These are phyloP conservation scores for Flaveria linearis DNA, from an alignment of 129 eudicot species.

Conservation along the genomic window DNA sequence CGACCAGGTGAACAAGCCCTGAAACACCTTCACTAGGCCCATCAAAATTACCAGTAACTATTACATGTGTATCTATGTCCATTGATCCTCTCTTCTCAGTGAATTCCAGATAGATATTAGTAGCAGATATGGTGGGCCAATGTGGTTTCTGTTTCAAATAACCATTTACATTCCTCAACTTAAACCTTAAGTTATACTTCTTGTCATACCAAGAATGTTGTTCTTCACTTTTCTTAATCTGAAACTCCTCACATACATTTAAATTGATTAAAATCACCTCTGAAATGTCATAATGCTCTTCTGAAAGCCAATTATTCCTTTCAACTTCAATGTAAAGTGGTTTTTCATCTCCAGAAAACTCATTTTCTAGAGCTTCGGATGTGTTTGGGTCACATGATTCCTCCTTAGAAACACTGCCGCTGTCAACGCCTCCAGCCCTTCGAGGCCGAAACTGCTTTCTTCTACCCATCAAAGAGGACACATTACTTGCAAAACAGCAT, in stretches of 20 bases:
- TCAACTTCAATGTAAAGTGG: constrained; percentile 69
- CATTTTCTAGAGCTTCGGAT: constrained; percentile 28
- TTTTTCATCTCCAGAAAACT: constrained; percentile 21
- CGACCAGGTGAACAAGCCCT: constrained; percentile 76
- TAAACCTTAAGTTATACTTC: constrained; percentile 57
- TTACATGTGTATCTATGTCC: constrained; percentile 45
- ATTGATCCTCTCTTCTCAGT: constrained; percentile 38
- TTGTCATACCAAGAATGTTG: constrained; percentile 39
- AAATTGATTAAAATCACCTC: constrained; percentile 72
- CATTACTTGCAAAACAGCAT: constrained; percentile 22
- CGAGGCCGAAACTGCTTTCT: constrained; percentile 70
- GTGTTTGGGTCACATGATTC: constrained; percentile 24
- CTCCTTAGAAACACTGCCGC: constrained; percentile 29
- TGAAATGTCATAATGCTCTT: constrained; percentile 65
- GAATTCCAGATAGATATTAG: constrained; percentile 54
- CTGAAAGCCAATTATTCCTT: constrained; percentile 55
- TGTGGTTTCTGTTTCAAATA: constrained; percentile 51
- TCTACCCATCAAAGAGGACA: constrained; percentile 60
- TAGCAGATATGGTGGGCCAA: constrained; percentile 62
- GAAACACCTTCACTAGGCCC: constrained; percentile 87
- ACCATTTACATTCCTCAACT: constrained; percentile 55
- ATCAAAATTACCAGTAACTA: constrained; percentile 68
- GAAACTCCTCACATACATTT: constrained; percentile 48
- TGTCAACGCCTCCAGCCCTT: constrained; percentile 50
- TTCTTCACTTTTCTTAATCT: constrained; percentile 37